Conservation (phyloP, 164 flowering plant species). For the Taxillus chinensis region DNA sequence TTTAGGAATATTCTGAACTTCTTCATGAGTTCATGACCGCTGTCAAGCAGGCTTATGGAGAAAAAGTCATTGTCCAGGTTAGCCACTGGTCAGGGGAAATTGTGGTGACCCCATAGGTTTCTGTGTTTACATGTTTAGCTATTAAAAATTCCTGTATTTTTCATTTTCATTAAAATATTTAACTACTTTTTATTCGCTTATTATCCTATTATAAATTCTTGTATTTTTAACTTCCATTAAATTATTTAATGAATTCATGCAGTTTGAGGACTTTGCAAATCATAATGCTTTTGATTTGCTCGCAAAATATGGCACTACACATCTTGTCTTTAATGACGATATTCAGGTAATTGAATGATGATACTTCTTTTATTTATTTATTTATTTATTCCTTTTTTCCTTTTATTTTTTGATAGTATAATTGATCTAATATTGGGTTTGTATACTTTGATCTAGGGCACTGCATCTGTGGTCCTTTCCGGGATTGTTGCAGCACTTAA, state of each 20-base stretch:
- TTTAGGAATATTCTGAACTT: constrained; percentile 40
- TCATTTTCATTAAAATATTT: not conserved
- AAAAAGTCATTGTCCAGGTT: constrained; percentile 37
- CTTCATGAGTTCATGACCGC: constrained; percentile 39
- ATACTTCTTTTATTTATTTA: too few species aligned
- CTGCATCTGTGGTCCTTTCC: constrained; percentile 41
- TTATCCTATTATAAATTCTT: not conserved
- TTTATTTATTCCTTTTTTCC: too few species aligned
- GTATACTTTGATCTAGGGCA: constrained; percentile 11
- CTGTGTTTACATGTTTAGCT: too few species aligned
- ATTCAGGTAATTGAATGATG: constrained; percentile 26
- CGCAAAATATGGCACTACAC: constrained; percentile 35
- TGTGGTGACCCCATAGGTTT: too few species aligned
- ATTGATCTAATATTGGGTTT: not conserved
- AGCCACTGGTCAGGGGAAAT: not conserved
- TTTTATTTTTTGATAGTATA: too few species aligned
- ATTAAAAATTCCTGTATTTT: not conserved
- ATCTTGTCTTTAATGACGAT: constrained; percentile 44
- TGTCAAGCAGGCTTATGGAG: constrained; percentile 40
- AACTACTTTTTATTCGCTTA: too few species aligned
- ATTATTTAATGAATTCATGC: not conserved
- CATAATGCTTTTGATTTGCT: constrained; percentile 24
- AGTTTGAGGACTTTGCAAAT: constrained; percentile 48
- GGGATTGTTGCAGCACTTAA: constrained; percentile 14
- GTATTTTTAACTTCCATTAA: not conserved